Evolutionary conservation across 345 rosid genomes (phyloP), one percentile per base, ranked within the genome.

Genomic region (Eucalyptus pauciflora): DNA sequence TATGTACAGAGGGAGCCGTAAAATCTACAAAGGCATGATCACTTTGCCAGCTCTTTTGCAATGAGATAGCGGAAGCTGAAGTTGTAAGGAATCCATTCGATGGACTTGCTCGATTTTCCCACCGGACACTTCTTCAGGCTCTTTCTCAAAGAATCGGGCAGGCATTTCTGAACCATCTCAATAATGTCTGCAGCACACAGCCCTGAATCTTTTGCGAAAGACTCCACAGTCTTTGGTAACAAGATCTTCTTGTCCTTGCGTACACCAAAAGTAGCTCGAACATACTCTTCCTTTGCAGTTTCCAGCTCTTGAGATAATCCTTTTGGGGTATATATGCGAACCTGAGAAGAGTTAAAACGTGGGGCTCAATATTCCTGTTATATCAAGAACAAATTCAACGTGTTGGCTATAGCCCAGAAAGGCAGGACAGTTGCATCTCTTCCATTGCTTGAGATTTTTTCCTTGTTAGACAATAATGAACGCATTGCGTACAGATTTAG

Each of bases 81-180:
- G 91, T 94, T 96, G 93, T 96, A 96, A 41, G 99, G 98, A 88
- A 94, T 93, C 99, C 99, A 98, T 86, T 94, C 96, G n/a, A 98
- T 95, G 91, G 45, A 88, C 94, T 96, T 97, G 49, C 93, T 94
- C 31, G 96, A 86, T 93, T 95, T 98, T 87, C 94, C 94, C 86
- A 85, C 87, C 51, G 91, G 95, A 86, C 94, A 94, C 92, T 93
- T 94, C 92, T 91, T 93, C 13, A 95, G 88, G 88, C 92, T 92
- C 90, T 91, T 94, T 37, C 94, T 91, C 49, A 94, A 89, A 80
- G 98, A 91, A 88, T 95, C 95, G 33, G 98, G 98, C 89, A 97
- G 87, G 86, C 93, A 91, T 50, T 90, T 93, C 90, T 94, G 94
- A 85, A 98, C 90, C 96, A 96, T 95, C 92, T 96, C 95, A 18